Evolutionary conservation across 805 yeast species (phyloP).

Genomic region (Zygotorulaspora sp.): DNA sequence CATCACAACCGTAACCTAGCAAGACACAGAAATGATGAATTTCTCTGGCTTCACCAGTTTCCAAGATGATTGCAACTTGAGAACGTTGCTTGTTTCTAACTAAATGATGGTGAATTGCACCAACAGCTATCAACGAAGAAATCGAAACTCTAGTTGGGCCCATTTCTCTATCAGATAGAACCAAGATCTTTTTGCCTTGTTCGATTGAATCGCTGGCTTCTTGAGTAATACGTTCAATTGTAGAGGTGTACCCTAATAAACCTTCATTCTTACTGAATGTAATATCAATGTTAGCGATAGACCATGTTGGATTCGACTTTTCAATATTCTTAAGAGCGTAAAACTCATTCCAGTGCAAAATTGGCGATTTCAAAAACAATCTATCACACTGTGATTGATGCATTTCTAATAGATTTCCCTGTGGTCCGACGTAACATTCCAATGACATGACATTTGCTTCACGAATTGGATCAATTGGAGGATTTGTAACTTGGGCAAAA

Average conservation of each 20-base stretch:
- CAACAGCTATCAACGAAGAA: conserved; percentile 86
- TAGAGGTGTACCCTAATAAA: conserved; percentile 73
- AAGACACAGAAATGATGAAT: conserved; percentile 93
- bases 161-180: conserved; percentile 68
- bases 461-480: conserved; percentile 97
- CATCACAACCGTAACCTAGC: conserved; percentile 97
- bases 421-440: conserved; percentile 98
- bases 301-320: conserved; percentile 81
- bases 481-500: conserved; percentile 97
- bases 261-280: conserved; percentile 85
- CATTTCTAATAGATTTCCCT: conserved; percentile 88
- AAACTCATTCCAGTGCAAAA: conserved; percentile 68
- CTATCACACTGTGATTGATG: conserved; percentile 89
- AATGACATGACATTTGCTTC: conserved; percentile 95
- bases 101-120: conserved; percentile 95
- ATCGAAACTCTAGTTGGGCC: conserved; percentile 65
- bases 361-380: conserved; percentile 75
- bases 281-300: conserved; percentile 75
- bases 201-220: conserved; percentile 84
- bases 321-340: conserved; percentile 68
- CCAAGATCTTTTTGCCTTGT: conserved; percentile 64
- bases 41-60: conserved; percentile 96
- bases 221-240: conserved; percentile 81
- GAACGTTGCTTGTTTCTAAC: conserved; percentile 95
- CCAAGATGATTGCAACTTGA: conserved; percentile 84